These are phyloP conservation scores for Helicosporidium sp. DNA, from an alignment of 139 green algal genomes.

Conservation along the genomic window DNA sequence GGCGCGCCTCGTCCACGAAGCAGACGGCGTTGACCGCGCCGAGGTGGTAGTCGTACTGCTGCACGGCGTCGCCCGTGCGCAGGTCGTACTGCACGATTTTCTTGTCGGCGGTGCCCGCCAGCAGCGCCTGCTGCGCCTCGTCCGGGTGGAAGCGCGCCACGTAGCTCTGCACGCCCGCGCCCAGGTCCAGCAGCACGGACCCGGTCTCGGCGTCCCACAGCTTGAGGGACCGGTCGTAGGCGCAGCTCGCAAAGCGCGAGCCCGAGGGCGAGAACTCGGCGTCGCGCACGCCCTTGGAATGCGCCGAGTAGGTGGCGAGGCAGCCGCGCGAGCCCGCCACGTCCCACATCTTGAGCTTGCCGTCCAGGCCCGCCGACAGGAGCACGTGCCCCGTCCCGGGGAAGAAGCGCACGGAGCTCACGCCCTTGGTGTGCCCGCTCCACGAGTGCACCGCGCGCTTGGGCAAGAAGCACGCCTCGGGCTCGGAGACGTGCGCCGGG, in stretches of 20 bases:
- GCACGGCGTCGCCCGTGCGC: constrained; percentile 58
- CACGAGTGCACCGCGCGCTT: constrained; percentile 84
- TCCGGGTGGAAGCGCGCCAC: constrained; percentile 77
- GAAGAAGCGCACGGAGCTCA: constrained; percentile 87
- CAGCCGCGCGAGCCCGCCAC: constrained; percentile 60
- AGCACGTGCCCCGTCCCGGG: constrained; percentile 76
- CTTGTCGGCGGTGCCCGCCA: constrained; percentile 63
- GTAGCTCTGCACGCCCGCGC: constrained; percentile 38
- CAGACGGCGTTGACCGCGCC: constrained; percentile 90
- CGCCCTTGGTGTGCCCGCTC: constrained; percentile 77
- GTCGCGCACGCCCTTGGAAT: constrained; percentile 82
- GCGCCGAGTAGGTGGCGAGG: constrained; percentile 89
- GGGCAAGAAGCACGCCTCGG: constrained; percentile 71
- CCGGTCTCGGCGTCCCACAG: constrained; percentile 97
- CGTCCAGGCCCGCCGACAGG: constrained; percentile 78
- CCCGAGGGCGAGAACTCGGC: constrained; percentile 80
- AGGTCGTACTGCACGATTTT: constrained; percentile 88
- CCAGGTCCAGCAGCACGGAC: constrained; percentile 18
- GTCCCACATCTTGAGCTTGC: constrained; percentile 96
- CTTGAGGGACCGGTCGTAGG: constrained; percentile 78
- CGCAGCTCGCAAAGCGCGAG: constrained; percentile 57
- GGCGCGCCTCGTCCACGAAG: constrained; percentile 76
- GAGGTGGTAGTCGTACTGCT: constrained; percentile 95
- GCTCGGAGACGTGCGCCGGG: too few relatives aligned
- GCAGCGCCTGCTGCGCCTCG: constrained; percentile 68